Conservation (phyloP, 768 basidiomycete species). For the Serendipita sp. region DNA sequence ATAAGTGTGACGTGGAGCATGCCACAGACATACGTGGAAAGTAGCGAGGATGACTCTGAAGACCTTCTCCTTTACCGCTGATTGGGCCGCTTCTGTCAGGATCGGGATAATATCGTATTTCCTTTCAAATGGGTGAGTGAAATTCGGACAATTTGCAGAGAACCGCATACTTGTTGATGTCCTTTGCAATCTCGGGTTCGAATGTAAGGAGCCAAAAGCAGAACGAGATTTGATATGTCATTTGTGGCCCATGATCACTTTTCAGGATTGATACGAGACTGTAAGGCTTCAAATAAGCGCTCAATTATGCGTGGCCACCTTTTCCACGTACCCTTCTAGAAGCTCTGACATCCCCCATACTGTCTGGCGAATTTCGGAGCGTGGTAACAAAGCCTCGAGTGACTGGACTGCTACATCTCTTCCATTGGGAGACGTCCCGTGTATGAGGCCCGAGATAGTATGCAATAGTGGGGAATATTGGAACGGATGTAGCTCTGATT, state of each 20-base stretch:
- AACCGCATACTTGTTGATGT: slow-evolving; percentile 62
- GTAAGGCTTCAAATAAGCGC: background rate
- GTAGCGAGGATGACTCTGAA: slow-evolving; percentile 86
- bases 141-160: background rate
- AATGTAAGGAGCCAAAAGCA: slow-evolving; percentile 93
- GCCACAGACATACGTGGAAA: slow-evolving; percentile 43
- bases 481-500: slow-evolving; percentile 28
- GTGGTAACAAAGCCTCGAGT: slow-evolving; percentile 66
- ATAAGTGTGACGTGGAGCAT: background rate
- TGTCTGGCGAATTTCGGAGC: slow-evolving; percentile 61
- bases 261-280: slow-evolving; percentile 76
- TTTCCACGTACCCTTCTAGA: slow-evolving; percentile 39
- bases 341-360: slow-evolving; percentile 65
- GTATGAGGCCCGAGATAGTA: slow-evolving; percentile 43
- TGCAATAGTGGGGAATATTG: slow-evolving; percentile 45
- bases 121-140: slow-evolving; percentile 25
- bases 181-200: slow-evolving; percentile 66
- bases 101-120: slow-evolving; percentile 77
- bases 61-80: slow-evolving; percentile 92
- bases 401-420: slow-evolving; percentile 87
- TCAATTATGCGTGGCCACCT: background rate
- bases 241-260: slow-evolving; percentile 72
- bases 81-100: slow-evolving; percentile 68
- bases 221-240: slow-evolving; percentile 86
- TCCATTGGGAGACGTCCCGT: slow-evolving; percentile 29